Evolutionary conservation across 352 stramenopile genomes (phyloP).

Genomic region (Globisporangium yorkense): DNA sequence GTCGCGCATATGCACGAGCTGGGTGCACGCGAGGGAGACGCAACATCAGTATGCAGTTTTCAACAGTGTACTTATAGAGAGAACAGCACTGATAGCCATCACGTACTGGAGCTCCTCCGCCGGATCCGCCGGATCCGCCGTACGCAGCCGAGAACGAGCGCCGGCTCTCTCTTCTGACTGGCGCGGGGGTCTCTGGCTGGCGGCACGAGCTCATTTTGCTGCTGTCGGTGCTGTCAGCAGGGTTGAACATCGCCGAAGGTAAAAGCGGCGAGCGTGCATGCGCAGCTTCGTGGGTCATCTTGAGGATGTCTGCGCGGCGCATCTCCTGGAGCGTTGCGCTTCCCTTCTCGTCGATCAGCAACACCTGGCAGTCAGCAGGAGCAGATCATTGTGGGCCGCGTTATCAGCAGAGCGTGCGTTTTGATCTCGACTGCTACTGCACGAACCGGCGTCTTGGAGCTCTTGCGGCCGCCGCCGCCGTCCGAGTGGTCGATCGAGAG

Average conservation of each 20-base stretch:
- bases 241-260: not conserved
- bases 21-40: not conserved
- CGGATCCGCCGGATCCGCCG: too few relatives aligned
- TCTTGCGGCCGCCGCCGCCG: slow-evolving; percentile 6
- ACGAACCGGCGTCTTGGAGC: slow-evolving; percentile 10
- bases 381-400: not conserved
- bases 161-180: not conserved
- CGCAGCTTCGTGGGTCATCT: slow-evolving; percentile 14
- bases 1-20: slow-evolving; percentile 58
- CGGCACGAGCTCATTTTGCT: not conserved
- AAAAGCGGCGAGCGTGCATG: not conserved
- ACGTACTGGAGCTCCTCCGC: not conserved
- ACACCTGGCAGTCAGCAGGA: slow-evolving; percentile 3
- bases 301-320: slow-evolving; percentile 15
- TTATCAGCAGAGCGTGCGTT: too few relatives aligned
- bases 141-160: slow-evolving; percentile 2
- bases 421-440: not conserved
- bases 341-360: slow-evolving; percentile 15
- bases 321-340: slow-evolving; percentile 10
- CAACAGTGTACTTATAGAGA: not conserved
- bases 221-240: not conserved
- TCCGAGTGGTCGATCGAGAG: slow-evolving; percentile 4
- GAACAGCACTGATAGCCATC: not conserved
- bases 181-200: not conserved
- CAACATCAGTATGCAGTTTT: not conserved